Conservation (phyloP, 164 flowering plant species). For the Umbilicus rupestris region DNA sequence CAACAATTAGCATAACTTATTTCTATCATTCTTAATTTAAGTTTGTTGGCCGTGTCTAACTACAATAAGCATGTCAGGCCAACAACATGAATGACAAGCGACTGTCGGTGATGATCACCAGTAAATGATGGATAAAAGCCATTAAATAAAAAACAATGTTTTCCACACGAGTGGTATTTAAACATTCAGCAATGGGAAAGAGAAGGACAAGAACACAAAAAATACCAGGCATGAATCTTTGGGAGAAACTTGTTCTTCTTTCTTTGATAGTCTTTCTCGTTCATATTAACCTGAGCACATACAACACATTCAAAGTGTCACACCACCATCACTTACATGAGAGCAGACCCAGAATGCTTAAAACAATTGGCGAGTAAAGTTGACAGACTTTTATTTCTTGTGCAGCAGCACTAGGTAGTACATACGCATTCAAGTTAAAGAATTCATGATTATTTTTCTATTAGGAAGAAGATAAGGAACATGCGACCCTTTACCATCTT, state of each 20-base stretch:
- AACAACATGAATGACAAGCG: too few species aligned
- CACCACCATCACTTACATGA: neutral
- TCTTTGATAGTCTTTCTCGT: conserved; percentile 92
- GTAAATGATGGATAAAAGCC: too few species aligned
- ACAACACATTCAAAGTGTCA: conserved; percentile 8
- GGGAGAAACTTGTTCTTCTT: conserved; percentile 98
- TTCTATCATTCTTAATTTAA: too few species aligned
- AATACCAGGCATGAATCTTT: conserved; percentile 98
- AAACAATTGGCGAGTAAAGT: neutral
- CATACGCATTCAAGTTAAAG: neutral
- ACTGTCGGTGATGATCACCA: too few species aligned
- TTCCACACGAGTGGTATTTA: neutral
- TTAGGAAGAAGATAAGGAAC: neutral
- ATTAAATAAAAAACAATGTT: too few species aligned
- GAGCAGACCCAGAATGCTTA: neutral
- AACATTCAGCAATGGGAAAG: neutral
- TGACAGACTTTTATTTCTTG: neutral
- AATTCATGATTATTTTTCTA: neutral
- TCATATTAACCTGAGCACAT: conserved; percentile 82
- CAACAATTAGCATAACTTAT: too few species aligned
- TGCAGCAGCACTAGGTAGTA: neutral
- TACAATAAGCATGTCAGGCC: too few species aligned
- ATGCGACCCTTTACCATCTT: neutral
- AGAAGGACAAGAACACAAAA: neutral
- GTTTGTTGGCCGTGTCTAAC: too few species aligned